Base-by-base conservation (phyloP, 768 basidiomycete genomes). In the Phanerochaete sordida region DNA sequence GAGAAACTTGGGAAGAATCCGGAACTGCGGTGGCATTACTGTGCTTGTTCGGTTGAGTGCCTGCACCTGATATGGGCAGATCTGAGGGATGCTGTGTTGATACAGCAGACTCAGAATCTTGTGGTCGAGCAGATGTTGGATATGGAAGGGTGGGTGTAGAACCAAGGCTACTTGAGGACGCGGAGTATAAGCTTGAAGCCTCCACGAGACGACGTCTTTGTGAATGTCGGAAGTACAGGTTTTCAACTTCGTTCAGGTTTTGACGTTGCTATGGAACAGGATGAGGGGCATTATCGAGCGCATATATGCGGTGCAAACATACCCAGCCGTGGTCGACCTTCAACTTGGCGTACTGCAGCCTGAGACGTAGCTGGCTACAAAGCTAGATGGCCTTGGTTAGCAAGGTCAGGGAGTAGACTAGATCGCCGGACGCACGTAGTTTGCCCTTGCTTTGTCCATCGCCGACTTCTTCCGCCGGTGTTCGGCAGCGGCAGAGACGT, bases 261-360 rank as follows among this genome's bases (percentile, higher is more conserved):
- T 91, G 89, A 60, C 84, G 81, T 84, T 89, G 87, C 88, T 90
- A 67, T 15, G 58, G 60, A 54, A 49, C 57, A 52, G 39, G 47
- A 62, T n/a, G n/a, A n/a, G n/a, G n/a, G n/a, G n/a, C n/a, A n/a
- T n/a, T n/a, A n/a, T n/a, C n/a, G n/a, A n/a, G n/a, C n/a, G n/a
- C n/a, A n/a, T n/a, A n/a, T n/a, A n/a, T n/a, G n/a, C n/a, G n/a
- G n/a, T n/a, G n/a, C n/a, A 16, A 27, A 56, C 84, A 44, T 69
- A 90, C 89, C 90, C 90, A 91, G 46, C 90, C 89, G 69, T 90
- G 81, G 63, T 91, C 88, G 51, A 91, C 89, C 68, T 91, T 91
- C 59, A 91, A 75, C 68, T 81, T 79, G 15, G 90, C 90, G 66
- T 91, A 91, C 66, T 88, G 89, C 19, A 91, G 75, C 26, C 90